Percentiles rank a stretch among this genome's conserved stretches.
Evolutionary conservation across 768 basidiomycete species (phyloP).

Genomic region (Roridomyces roridus): DNA sequence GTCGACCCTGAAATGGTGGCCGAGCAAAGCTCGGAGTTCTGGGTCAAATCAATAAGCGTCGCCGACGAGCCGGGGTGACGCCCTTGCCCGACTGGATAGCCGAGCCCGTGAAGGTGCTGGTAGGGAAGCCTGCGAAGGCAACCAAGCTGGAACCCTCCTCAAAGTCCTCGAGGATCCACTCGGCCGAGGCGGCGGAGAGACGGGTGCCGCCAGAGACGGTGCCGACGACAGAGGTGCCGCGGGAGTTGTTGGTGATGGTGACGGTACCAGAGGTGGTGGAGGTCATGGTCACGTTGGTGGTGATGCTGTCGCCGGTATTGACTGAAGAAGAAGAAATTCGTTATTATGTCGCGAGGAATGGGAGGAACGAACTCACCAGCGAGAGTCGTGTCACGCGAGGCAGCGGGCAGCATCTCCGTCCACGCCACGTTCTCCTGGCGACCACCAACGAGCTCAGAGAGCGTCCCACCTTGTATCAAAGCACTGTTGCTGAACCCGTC

Average conservation of each 20-base stretch:
- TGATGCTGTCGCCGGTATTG: conserved; percentile 18
- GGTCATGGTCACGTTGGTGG: conserved; percentile 18
- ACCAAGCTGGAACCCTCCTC: conserved; percentile 15
- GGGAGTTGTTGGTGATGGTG: conserved; percentile 13
- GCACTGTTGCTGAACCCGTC: conserved; percentile 19
- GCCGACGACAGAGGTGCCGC: conserved; percentile 18
- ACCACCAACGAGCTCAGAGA: conserved; percentile 14
- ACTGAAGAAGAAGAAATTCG: conserved; percentile 9
- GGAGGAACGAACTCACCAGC: conserved; percentile 3
- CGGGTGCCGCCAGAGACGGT: conserved; percentile 20
- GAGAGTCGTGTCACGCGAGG: conserved; percentile 7
- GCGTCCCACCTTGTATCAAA: conserved; percentile 18
- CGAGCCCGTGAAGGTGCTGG: conserved; percentile 18
- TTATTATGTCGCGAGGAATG: neutral
- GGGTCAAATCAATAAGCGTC: conserved; percentile 20
- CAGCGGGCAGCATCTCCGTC: conserved; percentile 22
- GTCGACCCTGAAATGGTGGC: conserved; percentile 20
- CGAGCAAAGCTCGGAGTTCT: conserved; percentile 24
- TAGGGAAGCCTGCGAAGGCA: conserved; percentile 17
- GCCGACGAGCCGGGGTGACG: conserved; percentile 11
- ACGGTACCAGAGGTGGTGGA: conserved; percentile 14
- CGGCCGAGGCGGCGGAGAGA: conserved; percentile 16
- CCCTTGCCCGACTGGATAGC: conserved; percentile 13
- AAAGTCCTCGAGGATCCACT: conserved; percentile 25
- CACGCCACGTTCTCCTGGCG: conserved; percentile 18